Evolutionary conservation across 768 basidiomycete species (phyloP).

Genomic region (Lentinula lateritia): DNA sequence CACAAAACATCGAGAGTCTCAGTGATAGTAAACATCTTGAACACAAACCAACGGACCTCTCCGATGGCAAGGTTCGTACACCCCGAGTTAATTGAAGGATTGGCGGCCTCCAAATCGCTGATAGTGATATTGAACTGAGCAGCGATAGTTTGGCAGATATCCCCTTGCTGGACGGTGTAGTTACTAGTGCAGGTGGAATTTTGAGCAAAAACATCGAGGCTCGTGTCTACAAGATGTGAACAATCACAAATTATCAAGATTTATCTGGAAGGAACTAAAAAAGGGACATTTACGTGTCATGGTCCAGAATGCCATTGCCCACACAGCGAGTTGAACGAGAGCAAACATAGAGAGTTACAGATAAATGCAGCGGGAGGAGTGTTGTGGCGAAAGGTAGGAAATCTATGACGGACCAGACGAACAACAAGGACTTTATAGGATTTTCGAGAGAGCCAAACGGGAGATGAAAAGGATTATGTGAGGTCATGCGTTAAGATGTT

Average conservation of each 20-base stretch:
- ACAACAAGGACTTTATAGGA: background rate
- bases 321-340: background rate
- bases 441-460: background rate
- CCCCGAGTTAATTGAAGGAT: background rate
- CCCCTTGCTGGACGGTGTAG: slow-evolving; percentile 3
- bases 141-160: background rate
- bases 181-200: background rate
- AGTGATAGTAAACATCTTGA: background rate
- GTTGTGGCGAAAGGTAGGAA: background rate
- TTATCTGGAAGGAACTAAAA: background rate
- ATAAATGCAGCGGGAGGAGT: background rate
- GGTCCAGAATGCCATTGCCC: background rate
- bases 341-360: background rate
- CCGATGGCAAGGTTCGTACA: slow-evolving; percentile 1
- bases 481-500: background rate
- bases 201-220: background rate
- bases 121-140: slow-evolving; percentile 1
- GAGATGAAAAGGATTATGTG: background rate
- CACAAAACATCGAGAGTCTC: background rate
- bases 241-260: too few species aligned
- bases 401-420: background rate
- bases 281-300: background rate
- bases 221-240: background rate
- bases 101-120: slow-evolving; percentile 1
- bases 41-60: background rate